Conservation (phyloP, 106 monocot species). For the Platanthera zijinensis region DNA sequence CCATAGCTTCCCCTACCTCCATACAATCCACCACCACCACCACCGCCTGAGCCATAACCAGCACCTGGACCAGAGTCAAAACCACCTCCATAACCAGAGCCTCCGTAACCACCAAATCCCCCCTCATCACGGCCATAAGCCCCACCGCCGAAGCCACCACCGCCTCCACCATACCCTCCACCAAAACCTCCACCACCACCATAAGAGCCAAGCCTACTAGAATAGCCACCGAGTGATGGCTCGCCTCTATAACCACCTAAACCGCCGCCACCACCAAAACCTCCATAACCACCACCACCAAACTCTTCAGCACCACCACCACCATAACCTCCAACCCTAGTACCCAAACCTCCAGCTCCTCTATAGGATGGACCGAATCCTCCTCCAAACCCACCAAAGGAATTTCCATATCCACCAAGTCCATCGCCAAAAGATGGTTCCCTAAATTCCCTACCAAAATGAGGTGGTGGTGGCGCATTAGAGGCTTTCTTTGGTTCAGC, state of each 20-base stretch:
- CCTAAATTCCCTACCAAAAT: constrained; percentile 65
- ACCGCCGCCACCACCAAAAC: constrained; percentile 34
- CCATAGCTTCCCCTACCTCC: constrained; percentile 61
- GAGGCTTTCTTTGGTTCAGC: constrained; percentile 96
- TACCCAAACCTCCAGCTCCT: constrained; percentile 34
- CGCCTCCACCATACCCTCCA: constrained; percentile 22
- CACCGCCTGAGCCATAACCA: constrained; percentile 38
- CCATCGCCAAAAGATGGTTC: constrained; percentile 43
- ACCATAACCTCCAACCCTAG: constrained; percentile 45
- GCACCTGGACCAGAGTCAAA: constrained; percentile 67
- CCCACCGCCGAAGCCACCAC: constrained; percentile 18
- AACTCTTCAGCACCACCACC: constrained; percentile 38
- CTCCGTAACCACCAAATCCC: constrained; percentile 49
- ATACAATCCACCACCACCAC: constrained; percentile 35
- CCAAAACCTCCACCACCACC: constrained; percentile 39
- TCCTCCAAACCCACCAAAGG: constrained; percentile 45
- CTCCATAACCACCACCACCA: constrained; percentile 53
- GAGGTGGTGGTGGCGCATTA: constrained; percentile 33
- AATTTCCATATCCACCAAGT: constrained; percentile 31
- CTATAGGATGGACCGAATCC: constrained; percentile 62
- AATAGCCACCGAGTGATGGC: constrained; percentile 53
- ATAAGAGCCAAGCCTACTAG: constrained; percentile 50
- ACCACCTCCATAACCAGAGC: constrained; percentile 61
- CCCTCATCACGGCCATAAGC: constrained; percentile 41
- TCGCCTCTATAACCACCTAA: constrained; percentile 58